These are phyloP conservation scores for Aphanomyces euteiches DNA, from an alignment of 352 stramenopile genomes.

Conservation along the genomic window DNA sequence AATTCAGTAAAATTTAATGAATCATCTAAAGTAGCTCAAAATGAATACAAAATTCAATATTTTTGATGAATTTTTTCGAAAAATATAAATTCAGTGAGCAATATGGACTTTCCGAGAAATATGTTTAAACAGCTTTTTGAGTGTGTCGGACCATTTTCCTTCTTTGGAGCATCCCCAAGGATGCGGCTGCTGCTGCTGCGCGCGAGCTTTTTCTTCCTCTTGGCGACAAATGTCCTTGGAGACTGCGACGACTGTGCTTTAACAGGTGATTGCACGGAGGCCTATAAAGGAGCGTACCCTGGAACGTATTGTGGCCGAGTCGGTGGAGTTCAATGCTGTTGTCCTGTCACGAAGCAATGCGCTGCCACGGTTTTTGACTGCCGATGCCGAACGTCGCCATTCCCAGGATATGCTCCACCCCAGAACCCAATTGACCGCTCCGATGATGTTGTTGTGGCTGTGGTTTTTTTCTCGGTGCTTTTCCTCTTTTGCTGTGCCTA, in stretches of 20 bases:
- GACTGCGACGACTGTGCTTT: conserved; percentile 9
- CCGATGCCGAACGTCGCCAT: conserved; percentile 15
- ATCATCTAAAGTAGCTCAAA: no score
- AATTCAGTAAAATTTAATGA: no score
- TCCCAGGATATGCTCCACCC: conserved; percentile 3
- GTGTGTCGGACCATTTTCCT: no score
- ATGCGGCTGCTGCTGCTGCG: no score
- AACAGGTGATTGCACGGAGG: conserved; percentile 12
- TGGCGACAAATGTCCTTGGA: background rate
- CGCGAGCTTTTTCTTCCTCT: background rate
- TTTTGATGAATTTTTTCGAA: no score
- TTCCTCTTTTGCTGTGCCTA: background rate
- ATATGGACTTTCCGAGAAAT: no score
- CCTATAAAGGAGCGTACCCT: background rate
- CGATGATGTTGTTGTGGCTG: background rate
- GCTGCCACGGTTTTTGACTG: conserved; percentile 13
- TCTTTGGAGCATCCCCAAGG: no score
- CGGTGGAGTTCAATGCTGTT: conserved; percentile 17
- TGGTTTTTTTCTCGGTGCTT: background rate
- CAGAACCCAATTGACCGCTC: background rate
- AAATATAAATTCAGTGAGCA: no score
- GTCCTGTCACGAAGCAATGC: conserved; percentile 7
- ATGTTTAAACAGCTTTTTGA: no score
- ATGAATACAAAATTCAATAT: no score
- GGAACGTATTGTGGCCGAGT: conserved; percentile 16